phyloP scores from a whole-genome alignment of 345 rosid genomes.

The Bruguiera gymnorhiza region DNA sequence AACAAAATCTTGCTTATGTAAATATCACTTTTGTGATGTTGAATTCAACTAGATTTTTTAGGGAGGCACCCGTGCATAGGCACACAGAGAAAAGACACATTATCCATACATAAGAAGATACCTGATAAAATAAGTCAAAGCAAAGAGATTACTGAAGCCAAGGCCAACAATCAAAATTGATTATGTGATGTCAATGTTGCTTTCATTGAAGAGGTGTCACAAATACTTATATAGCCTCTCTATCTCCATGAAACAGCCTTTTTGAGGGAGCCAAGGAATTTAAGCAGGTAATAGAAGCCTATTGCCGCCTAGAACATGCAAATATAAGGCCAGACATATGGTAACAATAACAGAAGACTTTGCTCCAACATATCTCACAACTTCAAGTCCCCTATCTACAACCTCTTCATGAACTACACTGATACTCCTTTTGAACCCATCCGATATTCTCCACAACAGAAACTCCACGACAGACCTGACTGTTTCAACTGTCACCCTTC shows the following conservation, averaged over 20 bases:
- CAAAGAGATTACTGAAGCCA: neutral
- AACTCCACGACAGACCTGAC: constrained; percentile 57
- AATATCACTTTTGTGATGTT: too few relatives aligned
- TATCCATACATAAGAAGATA: neutral
- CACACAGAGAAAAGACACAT: too few relatives aligned
- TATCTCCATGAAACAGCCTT: constrained; percentile 8
- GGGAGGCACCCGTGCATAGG: too few relatives aligned
- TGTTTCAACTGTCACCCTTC: constrained; percentile 79
- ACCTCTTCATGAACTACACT: constrained; percentile 52
- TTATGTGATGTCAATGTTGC: neutral
- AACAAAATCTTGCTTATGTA: too few relatives aligned
- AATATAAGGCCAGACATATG: constrained; percentile 69
- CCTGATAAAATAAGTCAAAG: neutral
- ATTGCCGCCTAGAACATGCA: constrained; percentile 54
- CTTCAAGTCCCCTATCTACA: constrained; percentile 60
- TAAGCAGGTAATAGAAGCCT: constrained; percentile 48
- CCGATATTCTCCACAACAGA: constrained; percentile 57
- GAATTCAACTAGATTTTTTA: too few relatives aligned
- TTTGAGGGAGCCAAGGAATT: constrained; percentile 4
- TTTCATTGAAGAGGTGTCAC: constrained; percentile 12
- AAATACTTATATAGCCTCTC: constrained; percentile 12
- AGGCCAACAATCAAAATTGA: constrained; percentile 4
- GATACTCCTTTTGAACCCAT: constrained; percentile 50
- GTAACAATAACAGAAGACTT: constrained; percentile 73
- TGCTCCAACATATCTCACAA: constrained; percentile 57